Conservation (phyloP, 2,329 filamentous ascomycete genomes). For the Seiridium cupressi region DNA sequence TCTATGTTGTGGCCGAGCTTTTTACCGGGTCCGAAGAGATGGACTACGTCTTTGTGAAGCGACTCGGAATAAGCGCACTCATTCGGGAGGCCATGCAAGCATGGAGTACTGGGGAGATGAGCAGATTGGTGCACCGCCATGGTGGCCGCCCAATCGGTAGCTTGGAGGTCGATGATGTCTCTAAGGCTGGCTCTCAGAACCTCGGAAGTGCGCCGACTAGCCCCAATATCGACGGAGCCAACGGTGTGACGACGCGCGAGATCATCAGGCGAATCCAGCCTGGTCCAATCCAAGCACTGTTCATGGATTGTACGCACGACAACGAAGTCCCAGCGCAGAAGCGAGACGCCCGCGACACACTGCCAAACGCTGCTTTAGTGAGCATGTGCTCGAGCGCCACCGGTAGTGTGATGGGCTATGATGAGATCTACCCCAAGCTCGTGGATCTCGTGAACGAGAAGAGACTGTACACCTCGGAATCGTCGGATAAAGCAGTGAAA, state of each 20-base stretch:
- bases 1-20: slow-evolving; percentile 91
- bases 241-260: slow-evolving; percentile 48
- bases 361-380: slow-evolving; percentile 91
- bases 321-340: slow-evolving; percentile 97
- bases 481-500: slow-evolving; percentile 62
- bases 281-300: slow-evolving; percentile 87
- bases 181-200: slow-evolving; percentile 52
- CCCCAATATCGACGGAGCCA: slow-evolving; percentile 20
- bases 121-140: slow-evolving; percentile 87
- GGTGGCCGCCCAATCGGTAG: slow-evolving; percentile 93
- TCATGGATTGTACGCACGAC: slow-evolving; percentile 99
- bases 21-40: slow-evolving; percentile 95
- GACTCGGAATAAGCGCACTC: slow-evolving; percentile 84
- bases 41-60: slow-evolving; percentile 94
- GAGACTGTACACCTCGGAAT: slow-evolving; percentile 76
- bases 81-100: slow-evolving; percentile 98
- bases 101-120: slow-evolving; percentile 92
- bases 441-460: slow-evolving; percentile 93
- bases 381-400: slow-evolving; percentile 94
- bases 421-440: slow-evolving; percentile 90
- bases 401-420: slow-evolving; percentile 96
- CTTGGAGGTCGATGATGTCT: slow-evolving; percentile 89
- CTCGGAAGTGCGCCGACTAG: slow-evolving; percentile 30
- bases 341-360: slow-evolving; percentile 86
- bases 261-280: slow-evolving; percentile 79